Percentiles rank a stretch among this genome's conserved stretches.
Evolutionary conservation across 2,329 filamentous ascomycete genomes (phyloP).

Genomic region (Metarhizium rileyi): DNA sequence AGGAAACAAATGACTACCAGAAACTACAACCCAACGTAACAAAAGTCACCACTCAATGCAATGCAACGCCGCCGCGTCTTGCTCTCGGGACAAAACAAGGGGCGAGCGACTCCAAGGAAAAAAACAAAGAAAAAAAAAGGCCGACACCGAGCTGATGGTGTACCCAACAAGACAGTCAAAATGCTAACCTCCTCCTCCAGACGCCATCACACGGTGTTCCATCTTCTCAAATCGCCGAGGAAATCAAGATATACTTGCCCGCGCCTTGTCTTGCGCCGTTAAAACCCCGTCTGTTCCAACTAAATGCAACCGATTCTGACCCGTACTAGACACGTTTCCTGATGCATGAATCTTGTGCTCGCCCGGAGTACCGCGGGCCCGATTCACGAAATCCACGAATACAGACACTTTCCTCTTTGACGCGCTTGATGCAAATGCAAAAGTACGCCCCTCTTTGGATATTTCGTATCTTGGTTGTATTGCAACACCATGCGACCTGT

Average conservation of each 20-base stretch:
- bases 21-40: conserved; percentile 1
- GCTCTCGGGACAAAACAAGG: neutral
- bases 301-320: conserved; percentile 5
- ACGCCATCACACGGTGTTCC: neutral
- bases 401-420: conserved; percentile 4
- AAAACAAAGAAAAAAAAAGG: neutral
- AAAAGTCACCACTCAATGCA: conserved; percentile 1
- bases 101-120: neutral
- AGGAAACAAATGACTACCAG: neutral
- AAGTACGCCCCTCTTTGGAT: neutral
- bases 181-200: neutral
- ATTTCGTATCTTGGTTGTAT: conserved; percentile 2
- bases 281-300: conserved; percentile 1
- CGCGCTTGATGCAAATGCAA: conserved; percentile 5
- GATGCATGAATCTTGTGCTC: conserved; percentile 6
- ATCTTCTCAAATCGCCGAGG: neutral
- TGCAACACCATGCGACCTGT: conserved; percentile 5
- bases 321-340: conserved; percentile 3
- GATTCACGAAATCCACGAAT: conserved; percentile 6
- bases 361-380: neutral
- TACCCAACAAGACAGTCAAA: no score
- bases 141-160: neutral
- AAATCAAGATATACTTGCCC: conserved; percentile 4
- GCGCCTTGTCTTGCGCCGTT: conserved; percentile 5
- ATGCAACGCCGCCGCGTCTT: conserved; percentile 5